phyloP scores from a whole-genome alignment of 257 asterid genomes.

The Capsicum pubescens region DNA sequence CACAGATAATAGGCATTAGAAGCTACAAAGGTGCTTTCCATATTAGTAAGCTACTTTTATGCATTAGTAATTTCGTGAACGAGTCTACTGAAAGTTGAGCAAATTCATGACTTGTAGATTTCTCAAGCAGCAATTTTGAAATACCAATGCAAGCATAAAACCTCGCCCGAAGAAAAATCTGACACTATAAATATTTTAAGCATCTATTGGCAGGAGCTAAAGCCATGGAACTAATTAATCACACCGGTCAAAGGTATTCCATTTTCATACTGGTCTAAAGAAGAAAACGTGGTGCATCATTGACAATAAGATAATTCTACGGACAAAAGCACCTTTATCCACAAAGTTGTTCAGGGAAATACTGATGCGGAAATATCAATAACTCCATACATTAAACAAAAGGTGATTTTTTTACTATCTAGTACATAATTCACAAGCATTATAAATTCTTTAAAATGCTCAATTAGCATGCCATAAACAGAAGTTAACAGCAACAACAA shows the following conservation, averaged over 20 bases:
- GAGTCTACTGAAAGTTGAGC: neutral
- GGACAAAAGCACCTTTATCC: neutral
- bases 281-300: neutral
- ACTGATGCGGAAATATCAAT: conserved; percentile 2
- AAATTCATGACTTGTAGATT: neutral
- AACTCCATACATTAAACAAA: neutral
- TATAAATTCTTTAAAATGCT: neutral
- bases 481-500: neutral
- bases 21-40: neutral
- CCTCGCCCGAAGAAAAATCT: neutral
- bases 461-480: neutral
- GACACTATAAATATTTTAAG: neutral
- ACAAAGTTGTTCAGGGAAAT: conserved; percentile 6
- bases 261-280: neutral
- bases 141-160: neutral
- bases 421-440: neutral
- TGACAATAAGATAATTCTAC: neutral
- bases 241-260: neutral
- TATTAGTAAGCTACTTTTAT: neutral
- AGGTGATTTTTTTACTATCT: neutral
- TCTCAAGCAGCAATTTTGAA: neutral
- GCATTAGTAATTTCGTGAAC: neutral
- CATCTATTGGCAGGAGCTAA: neutral
- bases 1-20: neutral
- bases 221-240: neutral